Evolutionary conservation across 2,329 filamentous ascomycete species (phyloP).

Genomic region (Verticillium nonalfalfae): DNA sequence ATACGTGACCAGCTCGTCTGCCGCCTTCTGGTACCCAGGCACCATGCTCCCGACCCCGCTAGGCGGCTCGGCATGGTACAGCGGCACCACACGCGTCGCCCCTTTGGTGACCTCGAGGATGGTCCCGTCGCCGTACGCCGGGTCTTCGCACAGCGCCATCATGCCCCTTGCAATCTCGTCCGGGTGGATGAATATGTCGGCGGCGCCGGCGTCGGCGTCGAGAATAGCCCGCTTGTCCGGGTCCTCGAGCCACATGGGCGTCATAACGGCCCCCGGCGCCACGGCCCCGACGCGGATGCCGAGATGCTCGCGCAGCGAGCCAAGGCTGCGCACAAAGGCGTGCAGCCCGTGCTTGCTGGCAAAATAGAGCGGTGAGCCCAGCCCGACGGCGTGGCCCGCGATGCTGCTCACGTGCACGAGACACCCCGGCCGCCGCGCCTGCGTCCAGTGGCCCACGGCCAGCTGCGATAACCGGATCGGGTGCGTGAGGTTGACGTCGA

Average conservation of each 20-base stretch:
- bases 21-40: slow-evolving; percentile 16
- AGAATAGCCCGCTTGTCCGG: slow-evolving; percentile 20
- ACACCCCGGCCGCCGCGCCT: slow-evolving; percentile 17
- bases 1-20: slow-evolving; percentile 13
- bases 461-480: slow-evolving; percentile 30
- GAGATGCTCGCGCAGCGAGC: slow-evolving; percentile 19
- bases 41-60: slow-evolving; percentile 14
- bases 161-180: slow-evolving; percentile 24
- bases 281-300: slow-evolving; percentile 24
- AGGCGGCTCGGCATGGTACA: slow-evolving; percentile 18
- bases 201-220: slow-evolving; percentile 12
- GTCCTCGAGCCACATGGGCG: slow-evolving; percentile 25
- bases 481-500: slow-evolving; percentile 29
- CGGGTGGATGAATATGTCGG: not conserved
- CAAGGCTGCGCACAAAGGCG: slow-evolving; percentile 25
- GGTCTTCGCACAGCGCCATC: slow-evolving; percentile 15
- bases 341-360: slow-evolving; percentile 29
- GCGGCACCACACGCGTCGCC: slow-evolving; percentile 19
- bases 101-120: slow-evolving; percentile 21
- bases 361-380: slow-evolving; percentile 27
- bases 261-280: slow-evolving; percentile 26
- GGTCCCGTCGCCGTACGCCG: slow-evolving; percentile 21
- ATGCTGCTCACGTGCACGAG: slow-evolving; percentile 27
- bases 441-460: slow-evolving; percentile 29
- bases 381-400: slow-evolving; percentile 20